Base-by-base conservation (phyloP, 129 eudicot genomes). In the Ambrosia trifida region DNA sequence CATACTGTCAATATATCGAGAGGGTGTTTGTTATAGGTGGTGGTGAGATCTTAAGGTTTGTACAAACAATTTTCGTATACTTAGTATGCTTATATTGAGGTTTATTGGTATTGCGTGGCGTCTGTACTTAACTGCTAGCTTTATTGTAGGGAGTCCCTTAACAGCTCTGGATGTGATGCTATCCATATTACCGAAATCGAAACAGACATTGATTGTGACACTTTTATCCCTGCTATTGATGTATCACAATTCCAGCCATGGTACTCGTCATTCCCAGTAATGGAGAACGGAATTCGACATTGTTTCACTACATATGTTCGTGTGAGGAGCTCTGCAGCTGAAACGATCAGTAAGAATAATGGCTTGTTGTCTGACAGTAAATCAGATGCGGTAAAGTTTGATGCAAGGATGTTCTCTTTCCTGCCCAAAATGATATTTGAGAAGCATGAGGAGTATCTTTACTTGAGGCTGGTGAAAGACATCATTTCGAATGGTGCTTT, bases 21-120 rank as follows among this genome's bases (percentile, higher is more conserved):
- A 89, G 73, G 73, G 92, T 93, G 74, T 93, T 89, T 83, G 75
- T 93, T 45, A 89, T 93, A 28, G 98, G 98, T 46, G 98, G 98
- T 69, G 98, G 98, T 33, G 77, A 89, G 78, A 84, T 89, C 61
- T 76, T 89, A 79, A 85, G 89, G 98, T 93, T 24, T 62, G 80
- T 72, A 54, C 10, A 35, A 68, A 64, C 75, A 24, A 14, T 31
- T 64, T 52, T 53, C 68, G 17, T 76, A 14, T 52, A 64, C 3
- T 40, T 24, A 24, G 57, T 43, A 14, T 14, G 44, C 16, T 67
- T 46, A 67, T 13, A 10, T 28, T 69, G 51, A 54, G 51, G 53
- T 56, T 52, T 38, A 13, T 64, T 36, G 32, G 5, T 71, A 46
- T 14, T 0, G 28, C 28, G 28, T 24, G 28, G 41, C 5, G 14